phyloP scores from a whole-genome alignment of 2,329 filamentous ascomycete genomes.

The Curvularia eragrostidis region DNA sequence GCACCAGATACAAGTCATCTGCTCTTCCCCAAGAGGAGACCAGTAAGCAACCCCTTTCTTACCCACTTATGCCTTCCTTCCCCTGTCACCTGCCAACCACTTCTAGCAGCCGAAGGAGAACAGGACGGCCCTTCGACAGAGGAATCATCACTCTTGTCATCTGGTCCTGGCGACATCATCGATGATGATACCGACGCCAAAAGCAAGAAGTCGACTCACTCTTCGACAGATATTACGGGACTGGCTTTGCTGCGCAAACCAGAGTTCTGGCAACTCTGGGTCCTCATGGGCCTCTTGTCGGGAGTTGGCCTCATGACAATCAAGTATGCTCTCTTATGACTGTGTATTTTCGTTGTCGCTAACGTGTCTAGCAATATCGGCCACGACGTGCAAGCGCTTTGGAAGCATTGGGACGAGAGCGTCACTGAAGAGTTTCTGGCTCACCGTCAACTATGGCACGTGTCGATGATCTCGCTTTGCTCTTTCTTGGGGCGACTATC shows the following conservation, averaged over 20 bases:
- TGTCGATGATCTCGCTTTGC: constrained; percentile 88
- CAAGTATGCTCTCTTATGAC: constrained; percentile 70
- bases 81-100: constrained; percentile 45
- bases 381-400: constrained; percentile 85
- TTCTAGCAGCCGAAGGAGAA: constrained; percentile 45
- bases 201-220: constrained; percentile 73
- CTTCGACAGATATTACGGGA: constrained; percentile 90
- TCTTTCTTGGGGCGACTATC: constrained; percentile 83
- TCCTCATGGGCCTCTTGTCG: constrained; percentile 86
- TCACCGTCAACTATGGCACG: constrained; percentile 84
- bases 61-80: background rate
- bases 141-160: constrained; percentile 76
- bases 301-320: constrained; percentile 98
- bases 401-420: constrained; percentile 81
- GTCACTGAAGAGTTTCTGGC: constrained; percentile 77
- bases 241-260: constrained; percentile 71
- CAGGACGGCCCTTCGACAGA: constrained; percentile 66
- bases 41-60: constrained; percentile 61
- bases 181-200: constrained; percentile 53
- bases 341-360: constrained; percentile 26
- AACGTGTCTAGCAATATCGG: constrained; percentile 79
- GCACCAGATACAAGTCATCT: constrained; percentile 52
- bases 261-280: constrained; percentile 92
- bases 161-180: constrained; percentile 63
- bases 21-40: constrained; percentile 59